Conservation (phyloP, 768 basidiomycete genomes). For the Russula ochroleuca region DNA sequence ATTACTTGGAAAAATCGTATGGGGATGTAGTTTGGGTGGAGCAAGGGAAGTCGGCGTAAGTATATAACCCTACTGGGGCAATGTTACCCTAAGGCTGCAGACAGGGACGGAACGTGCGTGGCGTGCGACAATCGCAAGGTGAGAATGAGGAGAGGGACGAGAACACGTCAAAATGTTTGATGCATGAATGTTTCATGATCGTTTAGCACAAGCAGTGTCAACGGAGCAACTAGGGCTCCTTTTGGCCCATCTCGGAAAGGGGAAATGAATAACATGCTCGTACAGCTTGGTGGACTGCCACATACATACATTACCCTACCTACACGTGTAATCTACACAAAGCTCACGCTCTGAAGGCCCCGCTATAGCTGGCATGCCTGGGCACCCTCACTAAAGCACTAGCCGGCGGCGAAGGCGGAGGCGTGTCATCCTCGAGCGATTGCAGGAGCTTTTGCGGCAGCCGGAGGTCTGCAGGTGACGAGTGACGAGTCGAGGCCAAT, state of each 20-base stretch:
- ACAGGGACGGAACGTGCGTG: slow-evolving; percentile 16
- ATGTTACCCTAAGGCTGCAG: slow-evolving; percentile 4
- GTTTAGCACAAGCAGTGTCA: slow-evolving; percentile 21
- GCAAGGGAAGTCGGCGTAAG: slow-evolving; percentile 11
- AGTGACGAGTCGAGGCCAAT: slow-evolving; percentile 13
- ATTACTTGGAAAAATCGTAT: background rate
- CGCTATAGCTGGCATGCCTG: slow-evolving; percentile 16
- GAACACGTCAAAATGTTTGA: slow-evolving; percentile 20
- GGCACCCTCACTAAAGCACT: slow-evolving; percentile 12
- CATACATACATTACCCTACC: slow-evolving; percentile 21
- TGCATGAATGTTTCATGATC: slow-evolving; percentile 21
- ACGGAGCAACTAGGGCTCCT: slow-evolving; percentile 18
- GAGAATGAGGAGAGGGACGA: slow-evolving; percentile 14
- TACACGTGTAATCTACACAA: slow-evolving; percentile 22
- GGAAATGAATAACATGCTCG: slow-evolving; percentile 26
- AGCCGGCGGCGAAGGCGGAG: slow-evolving; percentile 18
- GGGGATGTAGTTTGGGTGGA: background rate
- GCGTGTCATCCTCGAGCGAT: slow-evolving; percentile 9
- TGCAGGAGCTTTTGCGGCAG: slow-evolving; percentile 6
- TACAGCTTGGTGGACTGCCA: slow-evolving; percentile 25
- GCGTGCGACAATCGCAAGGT: slow-evolving; percentile 23
- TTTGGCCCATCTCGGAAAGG: slow-evolving; percentile 13
- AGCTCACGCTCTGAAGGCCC: slow-evolving; percentile 24
- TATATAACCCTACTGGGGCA: slow-evolving; percentile 16
- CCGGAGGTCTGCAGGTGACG: slow-evolving; percentile 17